These are phyloP conservation scores for Ordospora colligata DNA, from an alignment of 371 early-diverging fungal species.

Conservation along the genomic window DNA sequence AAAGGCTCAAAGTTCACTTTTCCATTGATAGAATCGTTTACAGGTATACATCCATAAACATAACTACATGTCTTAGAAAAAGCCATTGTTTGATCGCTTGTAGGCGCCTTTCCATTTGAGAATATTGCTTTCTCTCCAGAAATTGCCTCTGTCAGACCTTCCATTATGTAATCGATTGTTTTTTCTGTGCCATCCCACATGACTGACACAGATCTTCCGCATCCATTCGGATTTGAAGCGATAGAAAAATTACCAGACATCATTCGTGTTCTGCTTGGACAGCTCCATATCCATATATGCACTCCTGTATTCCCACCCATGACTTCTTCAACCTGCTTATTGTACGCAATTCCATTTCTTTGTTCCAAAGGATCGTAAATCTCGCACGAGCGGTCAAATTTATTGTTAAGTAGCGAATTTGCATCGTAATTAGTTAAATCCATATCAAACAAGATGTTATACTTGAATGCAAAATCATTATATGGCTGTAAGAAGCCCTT, in stretches of 20 bases:
- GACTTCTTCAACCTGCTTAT: background rate
- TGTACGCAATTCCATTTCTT: constrained; percentile 24
- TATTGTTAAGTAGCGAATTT: constrained; percentile 4
- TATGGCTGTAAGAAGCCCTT: background rate
- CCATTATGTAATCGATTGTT: constrained; percentile 43
- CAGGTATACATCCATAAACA: constrained; percentile 28
- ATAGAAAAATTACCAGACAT: background rate
- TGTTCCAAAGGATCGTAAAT: constrained; percentile 23
- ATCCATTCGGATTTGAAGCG: constrained; percentile 23
- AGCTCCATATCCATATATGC: constrained; percentile 48
- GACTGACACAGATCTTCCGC: constrained; percentile 48
- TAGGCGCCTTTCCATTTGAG: constrained; percentile 11
- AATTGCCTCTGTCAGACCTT: constrained; percentile 44
- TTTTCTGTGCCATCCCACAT: constrained; percentile 47
- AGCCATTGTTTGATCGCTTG: background rate
- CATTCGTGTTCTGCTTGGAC: constrained; percentile 1
- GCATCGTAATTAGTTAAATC: constrained; percentile 12
- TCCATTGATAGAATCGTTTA: constrained; percentile 7
- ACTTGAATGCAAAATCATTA: constrained; percentile 33
- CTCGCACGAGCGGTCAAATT: constrained; percentile 51
- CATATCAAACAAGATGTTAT: constrained; percentile 39
- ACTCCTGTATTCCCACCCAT: constrained; percentile 38
- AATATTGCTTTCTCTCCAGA: constrained; percentile 32
- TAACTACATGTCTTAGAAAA: constrained; percentile 11
- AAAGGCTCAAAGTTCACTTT: background rate